Base-by-base conservation (phyloP, 768 basidiomycete species). In the Lanmaoa rubissima region DNA sequence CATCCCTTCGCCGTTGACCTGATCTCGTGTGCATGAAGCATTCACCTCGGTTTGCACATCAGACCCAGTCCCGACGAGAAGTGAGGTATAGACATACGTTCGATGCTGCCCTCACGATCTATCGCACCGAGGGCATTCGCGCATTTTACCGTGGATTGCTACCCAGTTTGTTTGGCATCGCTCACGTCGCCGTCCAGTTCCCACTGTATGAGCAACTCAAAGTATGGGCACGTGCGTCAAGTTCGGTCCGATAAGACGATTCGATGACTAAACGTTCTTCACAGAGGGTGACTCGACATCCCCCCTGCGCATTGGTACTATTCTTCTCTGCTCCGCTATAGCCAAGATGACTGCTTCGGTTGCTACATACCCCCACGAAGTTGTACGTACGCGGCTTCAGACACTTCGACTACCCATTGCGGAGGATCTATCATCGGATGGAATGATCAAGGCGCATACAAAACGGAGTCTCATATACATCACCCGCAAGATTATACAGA, bases 361-460 rank as follows among this genome's bases (percentile, higher is more conserved):
- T 19, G 90, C 88, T 38, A 98, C 97, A 35, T 99, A 99, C 71
- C 97, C 97, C 1, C 97, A 99, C 74, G 97, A 99, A 73, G 97
- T 99, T 43, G 81, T 99, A 36, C 90, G 97, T n/a, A 98, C 97
- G n/a, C 85, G 96, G 6, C 75, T 98, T 47, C 97, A 99, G 73
- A 95, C 96, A 4, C 84, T 87, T 63, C 79, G 83, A 55, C 82
- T 84, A 50, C 87, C 84, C 44, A 76, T 90, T 47, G 77, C 80
- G 43, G 80, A 80, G 62, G 80, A 80, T 60, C 65, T 81, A 62
- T 82, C 82, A 5, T 84, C 84, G 14, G 82, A 84, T 51, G 83
- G 84, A 26, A 82, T 85, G 82, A 63, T 85, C 65, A 82, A 78
- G 65, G 66, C 73, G 34, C 79, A 84, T 56, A 75, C 78, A 6